These are phyloP conservation scores for Saccharomyces paradoxus DNA, from an alignment of 805 yeast species.

Conservation along the genomic window DNA sequence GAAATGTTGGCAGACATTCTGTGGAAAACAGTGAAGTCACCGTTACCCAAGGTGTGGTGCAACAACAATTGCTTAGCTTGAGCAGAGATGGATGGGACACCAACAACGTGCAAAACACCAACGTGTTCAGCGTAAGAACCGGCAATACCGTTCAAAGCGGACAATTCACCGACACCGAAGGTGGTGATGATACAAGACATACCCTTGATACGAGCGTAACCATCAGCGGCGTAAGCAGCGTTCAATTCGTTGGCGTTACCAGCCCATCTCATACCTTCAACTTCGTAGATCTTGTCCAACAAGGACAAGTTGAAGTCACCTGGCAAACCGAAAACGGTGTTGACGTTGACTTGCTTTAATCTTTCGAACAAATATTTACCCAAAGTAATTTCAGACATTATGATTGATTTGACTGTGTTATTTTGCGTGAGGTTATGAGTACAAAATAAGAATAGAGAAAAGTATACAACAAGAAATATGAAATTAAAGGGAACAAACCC, in stretches of 20 bases:
- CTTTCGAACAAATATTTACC: constrained; percentile 77
- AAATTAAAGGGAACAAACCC: not conserved
- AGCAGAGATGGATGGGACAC: constrained; percentile 71
- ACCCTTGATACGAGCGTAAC: constrained; percentile 76
- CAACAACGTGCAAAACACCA: constrained; percentile 76
- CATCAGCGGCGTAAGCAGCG: constrained; percentile 79
- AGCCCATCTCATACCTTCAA: constrained; percentile 74
- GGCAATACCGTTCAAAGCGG: constrained; percentile 78
- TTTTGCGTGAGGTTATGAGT: not conserved
- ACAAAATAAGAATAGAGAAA: not conserved
- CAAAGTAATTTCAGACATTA: constrained; percentile 45
- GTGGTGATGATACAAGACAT: constrained; percentile 71
- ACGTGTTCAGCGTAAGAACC: constrained; percentile 88
- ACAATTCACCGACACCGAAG: constrained; percentile 84
- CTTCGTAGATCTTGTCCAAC: constrained; percentile 65
- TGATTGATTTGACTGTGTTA: constrained; percentile 4
- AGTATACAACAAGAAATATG: not conserved
- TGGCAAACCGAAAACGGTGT: constrained; percentile 72
- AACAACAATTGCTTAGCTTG: constrained; percentile 64
- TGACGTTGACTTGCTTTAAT: constrained; percentile 60
- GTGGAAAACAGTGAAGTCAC: constrained; percentile 71
- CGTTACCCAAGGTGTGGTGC: constrained; percentile 81
- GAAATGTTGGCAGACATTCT: constrained; percentile 70
- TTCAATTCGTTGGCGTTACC: constrained; percentile 87
- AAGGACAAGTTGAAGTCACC: constrained; percentile 74